Evolutionary conservation across 805 yeast species (phyloP).

Genomic region (Saccharomycopsis sp.): DNA sequence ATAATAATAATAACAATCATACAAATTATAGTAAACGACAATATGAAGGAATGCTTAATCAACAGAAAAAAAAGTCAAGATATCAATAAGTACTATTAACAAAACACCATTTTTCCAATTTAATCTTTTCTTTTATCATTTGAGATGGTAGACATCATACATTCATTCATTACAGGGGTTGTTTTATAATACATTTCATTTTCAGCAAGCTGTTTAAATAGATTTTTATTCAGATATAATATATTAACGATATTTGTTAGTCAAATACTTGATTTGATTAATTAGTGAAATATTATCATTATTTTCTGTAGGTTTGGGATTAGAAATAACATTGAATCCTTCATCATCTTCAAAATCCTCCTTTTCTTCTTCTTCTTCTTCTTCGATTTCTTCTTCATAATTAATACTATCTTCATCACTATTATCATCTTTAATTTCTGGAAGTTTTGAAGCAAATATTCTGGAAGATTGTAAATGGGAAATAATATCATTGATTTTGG

Average conservation of each 20-base stretch:
- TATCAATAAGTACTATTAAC: no score
- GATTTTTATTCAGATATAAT: no score
- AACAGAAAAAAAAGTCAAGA: conserved; percentile 1
- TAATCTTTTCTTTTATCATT: no score
- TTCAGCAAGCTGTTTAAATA: no score
- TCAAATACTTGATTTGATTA: conserved; percentile 7
- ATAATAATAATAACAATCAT: background rate
- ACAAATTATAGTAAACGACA: background rate
- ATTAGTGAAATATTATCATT: background rate
- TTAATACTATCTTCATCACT: conserved; percentile 4
- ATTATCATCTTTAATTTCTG: conserved; percentile 12
- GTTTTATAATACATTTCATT: no score
- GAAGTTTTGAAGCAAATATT: conserved; percentile 9
- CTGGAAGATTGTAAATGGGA: conserved; percentile 10
- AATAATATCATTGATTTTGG: background rate
- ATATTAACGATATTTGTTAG: conserved; percentile 1
- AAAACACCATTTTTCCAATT: no score
- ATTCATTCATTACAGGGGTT: no score
- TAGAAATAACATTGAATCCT: no score
- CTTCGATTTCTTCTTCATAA: background rate
- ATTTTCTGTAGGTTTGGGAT: background rate
- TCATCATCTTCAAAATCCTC: no score
- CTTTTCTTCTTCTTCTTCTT: no score
- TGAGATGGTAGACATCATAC: no score
- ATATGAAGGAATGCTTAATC: background rate